Conservation (phyloP, 2,329 filamentous ascomycete genomes). For the Stachybotrys chlorohalonatus region DNA sequence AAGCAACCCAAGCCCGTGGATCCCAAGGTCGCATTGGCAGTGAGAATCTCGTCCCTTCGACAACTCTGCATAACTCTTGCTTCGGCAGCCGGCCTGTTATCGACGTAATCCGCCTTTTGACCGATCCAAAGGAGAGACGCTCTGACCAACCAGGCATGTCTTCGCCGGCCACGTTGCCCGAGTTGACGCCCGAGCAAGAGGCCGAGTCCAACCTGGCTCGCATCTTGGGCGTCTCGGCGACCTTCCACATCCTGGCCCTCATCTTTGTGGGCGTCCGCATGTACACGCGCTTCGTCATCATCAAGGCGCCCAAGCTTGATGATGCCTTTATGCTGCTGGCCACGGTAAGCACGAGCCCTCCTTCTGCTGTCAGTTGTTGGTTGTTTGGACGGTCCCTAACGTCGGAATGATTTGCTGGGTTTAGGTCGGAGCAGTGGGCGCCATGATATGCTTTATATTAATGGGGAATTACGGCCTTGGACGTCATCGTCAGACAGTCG, state of each 20-base stretch:
- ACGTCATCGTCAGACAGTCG: not conserved
- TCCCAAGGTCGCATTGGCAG: no score
- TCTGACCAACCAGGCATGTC: not conserved
- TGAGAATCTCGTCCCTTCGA: no score
- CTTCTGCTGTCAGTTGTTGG: not conserved
- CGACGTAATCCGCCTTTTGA: no score
- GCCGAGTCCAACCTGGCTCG: slow-evolving; percentile 13
- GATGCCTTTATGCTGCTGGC: slow-evolving; percentile 17
- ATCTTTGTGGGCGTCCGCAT: slow-evolving; percentile 6
- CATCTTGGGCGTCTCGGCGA: slow-evolving; percentile 11
- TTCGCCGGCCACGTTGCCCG: not conserved
- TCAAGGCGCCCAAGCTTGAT: slow-evolving; percentile 15
- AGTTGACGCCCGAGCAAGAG: slow-evolving; percentile 8
- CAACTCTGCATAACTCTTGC: no score
- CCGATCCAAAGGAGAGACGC: not conserved
- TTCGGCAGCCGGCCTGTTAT: no score
- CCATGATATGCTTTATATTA: not conserved
- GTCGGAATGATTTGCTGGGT: not conserved
- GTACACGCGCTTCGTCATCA: slow-evolving; percentile 10
- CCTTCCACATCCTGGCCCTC: slow-evolving; percentile 14
- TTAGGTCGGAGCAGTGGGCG: not conserved
- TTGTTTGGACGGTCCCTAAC: no score
- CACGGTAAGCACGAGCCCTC: slow-evolving; percentile 10
- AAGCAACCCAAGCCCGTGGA: no score
- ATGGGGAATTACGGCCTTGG: not conserved